Base-by-base conservation (phyloP, 768 basidiomycete genomes). In the Phaeotremella fagi region DNA sequence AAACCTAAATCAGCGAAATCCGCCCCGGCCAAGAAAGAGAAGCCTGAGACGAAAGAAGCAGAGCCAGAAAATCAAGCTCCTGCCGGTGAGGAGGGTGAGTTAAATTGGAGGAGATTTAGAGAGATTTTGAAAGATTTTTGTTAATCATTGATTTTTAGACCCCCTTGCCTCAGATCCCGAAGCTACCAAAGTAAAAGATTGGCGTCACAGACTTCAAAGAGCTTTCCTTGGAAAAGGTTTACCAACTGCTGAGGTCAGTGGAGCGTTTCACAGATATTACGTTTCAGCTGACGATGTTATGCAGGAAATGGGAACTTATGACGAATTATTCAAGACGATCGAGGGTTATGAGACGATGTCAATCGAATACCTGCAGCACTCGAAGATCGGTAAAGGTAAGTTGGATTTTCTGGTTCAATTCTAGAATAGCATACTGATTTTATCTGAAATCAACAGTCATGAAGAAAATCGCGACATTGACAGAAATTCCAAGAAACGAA, bases 141-240 rank as follows among this genome's bases (percentile, higher is more conserved):
- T n/a, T n/a, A n/a, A n/a, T n/a, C n/a, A n/a, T n/a, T n/a, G n/a
- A n/a, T n/a, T n/a, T n/a, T n/a, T n/a, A 79, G 79, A 78, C 52
- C 78, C 78, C 47, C 58, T 83, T 49, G 74, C 77, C 36, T 76
- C 72, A 45, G 83, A 86, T 71, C 80, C 79, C 1, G 85, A 86
- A 56, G 85, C 83, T 22, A 65, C 77, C 50, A 84, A 85, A 72
- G 89, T 92, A 63, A 84, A 87, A 68, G 86, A 88, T 53, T 94
- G 91, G 90, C 80, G 92, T 61, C 90, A 94, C 73, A 86, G 83
- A 73, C 80, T 95, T 2, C 91, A 97, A 76, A 87, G 90, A 73
- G 86, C 83, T 0, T 86, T 90, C 77, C 70, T 92, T 48, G 83
- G 83, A 61, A 74, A 74, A 50, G 75, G 76, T 4, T 58, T 78